These are phyloP conservation scores for Chlorella sorokiniana DNA, from an alignment of 139 green algal genomes.

Conservation along the genomic window DNA sequence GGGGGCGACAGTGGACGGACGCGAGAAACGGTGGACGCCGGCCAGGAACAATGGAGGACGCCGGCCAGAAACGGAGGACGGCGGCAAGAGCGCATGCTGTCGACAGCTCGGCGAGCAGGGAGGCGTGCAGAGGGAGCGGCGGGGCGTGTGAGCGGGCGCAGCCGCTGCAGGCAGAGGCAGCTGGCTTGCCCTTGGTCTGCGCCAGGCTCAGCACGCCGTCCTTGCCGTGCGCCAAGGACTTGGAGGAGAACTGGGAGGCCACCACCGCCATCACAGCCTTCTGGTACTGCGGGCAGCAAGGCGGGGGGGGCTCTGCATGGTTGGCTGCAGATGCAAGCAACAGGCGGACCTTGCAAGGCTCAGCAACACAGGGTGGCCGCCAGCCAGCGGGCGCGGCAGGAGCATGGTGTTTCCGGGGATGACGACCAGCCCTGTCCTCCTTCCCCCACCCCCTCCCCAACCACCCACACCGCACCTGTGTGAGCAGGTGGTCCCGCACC, in stretches of 20 bases:
- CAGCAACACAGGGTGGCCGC: background rate
- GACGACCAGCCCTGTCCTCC: background rate
- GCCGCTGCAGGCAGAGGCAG: background rate
- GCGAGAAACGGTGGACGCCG: no score
- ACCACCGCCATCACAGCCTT: constrained; percentile 35
- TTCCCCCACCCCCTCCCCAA: background rate
- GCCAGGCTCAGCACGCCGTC: constrained; percentile 24
- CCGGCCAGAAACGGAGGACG: no score
- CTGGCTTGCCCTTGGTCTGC: background rate
- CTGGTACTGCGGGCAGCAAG: constrained; percentile 20
- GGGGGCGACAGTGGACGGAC: no score
- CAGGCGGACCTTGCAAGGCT: background rate
- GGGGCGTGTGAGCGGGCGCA: background rate
- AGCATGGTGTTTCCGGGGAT: no score
- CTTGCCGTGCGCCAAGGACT: constrained; percentile 25
- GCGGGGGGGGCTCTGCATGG: background rate
- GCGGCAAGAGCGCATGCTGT: no score
- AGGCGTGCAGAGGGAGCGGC: background rate
- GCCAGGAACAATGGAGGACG: no score
- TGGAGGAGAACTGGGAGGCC: constrained; percentile 40
- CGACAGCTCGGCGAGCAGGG: no score
- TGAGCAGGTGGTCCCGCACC: constrained; percentile 44
- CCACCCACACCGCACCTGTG: background rate
- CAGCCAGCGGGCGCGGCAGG: no score
- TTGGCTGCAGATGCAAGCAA: background rate